Conservation (phyloP, 1,284 basidiomycete genomes). For the Vanrija pseudolonga region DNA sequence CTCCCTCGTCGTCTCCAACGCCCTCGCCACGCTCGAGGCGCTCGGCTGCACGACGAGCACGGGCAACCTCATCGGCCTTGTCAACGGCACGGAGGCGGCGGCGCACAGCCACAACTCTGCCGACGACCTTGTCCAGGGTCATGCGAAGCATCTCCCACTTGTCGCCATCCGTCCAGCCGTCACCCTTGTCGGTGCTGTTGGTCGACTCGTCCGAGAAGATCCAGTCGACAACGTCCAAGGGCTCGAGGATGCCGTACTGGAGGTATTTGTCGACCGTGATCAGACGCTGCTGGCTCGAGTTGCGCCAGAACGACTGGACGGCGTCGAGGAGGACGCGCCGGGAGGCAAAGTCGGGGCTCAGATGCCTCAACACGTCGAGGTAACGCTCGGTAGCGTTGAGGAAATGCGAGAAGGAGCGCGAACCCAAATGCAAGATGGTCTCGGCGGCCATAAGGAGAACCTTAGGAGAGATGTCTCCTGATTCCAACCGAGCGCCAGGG, state of each 20-base stretch:
- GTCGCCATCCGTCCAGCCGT: conserved; percentile 56
- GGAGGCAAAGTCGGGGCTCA: conserved; percentile 57
- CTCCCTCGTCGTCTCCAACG: conserved; percentile 29
- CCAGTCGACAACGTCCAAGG: conserved; percentile 84
- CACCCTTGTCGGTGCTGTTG: conserved; percentile 35
- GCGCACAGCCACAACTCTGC: conserved; percentile 70
- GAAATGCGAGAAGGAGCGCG: conserved; percentile 95
- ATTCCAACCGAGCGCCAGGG: conserved; percentile 35
- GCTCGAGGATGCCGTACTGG: conserved; percentile 97
- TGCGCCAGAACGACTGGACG: conserved; percentile 71
- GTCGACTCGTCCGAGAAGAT: conserved; percentile 58
- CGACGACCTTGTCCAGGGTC: conserved; percentile 79
- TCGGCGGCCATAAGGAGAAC: conserved; percentile 81
- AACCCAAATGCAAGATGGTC: conserved; percentile 83
- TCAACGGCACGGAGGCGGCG: conserved; percentile 66
- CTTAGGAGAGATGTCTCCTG: conserved; percentile 58
- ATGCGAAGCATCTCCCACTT: conserved; percentile 79
- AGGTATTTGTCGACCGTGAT: conserved; percentile 97
- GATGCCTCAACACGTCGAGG: conserved; percentile 74
- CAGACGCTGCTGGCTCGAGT: conserved; percentile 74
- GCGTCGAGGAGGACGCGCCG: conserved; percentile 63
- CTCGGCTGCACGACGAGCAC: conserved; percentile 62
- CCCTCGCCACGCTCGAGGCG: conserved; percentile 39
- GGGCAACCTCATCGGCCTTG: conserved; percentile 80
- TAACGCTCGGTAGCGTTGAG: conserved; percentile 97